These are phyloP conservation scores for Suillus ampliporus DNA, from an alignment of 768 basidiomycete species.

Conservation along the genomic window DNA sequence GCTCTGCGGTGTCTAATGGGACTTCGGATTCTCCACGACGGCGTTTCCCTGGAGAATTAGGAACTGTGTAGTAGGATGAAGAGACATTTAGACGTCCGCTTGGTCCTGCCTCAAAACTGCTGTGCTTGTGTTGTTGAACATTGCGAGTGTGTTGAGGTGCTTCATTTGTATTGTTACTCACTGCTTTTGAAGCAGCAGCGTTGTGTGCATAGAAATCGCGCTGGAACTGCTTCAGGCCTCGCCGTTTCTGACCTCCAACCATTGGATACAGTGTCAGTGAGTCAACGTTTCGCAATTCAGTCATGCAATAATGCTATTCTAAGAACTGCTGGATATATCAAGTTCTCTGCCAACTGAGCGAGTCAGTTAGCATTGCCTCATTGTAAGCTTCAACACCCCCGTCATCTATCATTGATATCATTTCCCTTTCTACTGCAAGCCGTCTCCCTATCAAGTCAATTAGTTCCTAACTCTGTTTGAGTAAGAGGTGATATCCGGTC, in stretches of 20 bases:
- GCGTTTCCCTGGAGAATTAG: not conserved
- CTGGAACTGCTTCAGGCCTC: not conserved
- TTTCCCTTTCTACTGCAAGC: not conserved
- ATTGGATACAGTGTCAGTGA: not conserved
- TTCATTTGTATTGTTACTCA: not conserved
- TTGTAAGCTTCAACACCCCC: not conserved
- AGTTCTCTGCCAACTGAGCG: not conserved
- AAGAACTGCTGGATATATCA: not conserved
- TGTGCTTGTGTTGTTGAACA: not conserved
- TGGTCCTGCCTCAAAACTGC: not conserved
- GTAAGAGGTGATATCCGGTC: not conserved
- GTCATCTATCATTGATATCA: not conserved
- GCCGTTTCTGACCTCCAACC: not conserved
- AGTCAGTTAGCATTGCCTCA: not conserved
- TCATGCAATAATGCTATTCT: not conserved
- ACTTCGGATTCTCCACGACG: not conserved
- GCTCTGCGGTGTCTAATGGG: not conserved
- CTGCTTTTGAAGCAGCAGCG: constrained; percentile 1
- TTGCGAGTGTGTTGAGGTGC: not conserved
- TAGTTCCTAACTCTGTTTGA: not conserved
- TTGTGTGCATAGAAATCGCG: not conserved
- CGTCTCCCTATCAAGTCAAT: not conserved
- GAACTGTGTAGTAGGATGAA: not conserved
- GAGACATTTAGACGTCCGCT: not conserved
- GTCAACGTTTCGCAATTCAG: no score